These are phyloP conservation scores for Volvox africanus DNA, from an alignment of 139 green algal species.

Conservation along the genomic window DNA sequence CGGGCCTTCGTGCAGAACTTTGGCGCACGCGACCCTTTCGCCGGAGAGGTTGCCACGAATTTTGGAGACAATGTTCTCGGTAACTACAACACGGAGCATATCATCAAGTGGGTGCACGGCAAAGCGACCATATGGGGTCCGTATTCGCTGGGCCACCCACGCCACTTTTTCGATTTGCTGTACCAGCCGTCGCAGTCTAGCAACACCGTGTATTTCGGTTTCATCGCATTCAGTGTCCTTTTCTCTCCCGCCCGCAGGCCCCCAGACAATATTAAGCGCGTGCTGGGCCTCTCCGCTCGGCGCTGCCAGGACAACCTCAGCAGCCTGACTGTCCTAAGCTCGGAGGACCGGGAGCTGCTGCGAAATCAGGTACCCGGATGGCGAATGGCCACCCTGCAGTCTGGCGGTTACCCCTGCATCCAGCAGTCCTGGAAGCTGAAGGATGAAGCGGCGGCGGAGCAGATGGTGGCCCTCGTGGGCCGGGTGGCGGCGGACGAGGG, in stretches of 20 bases:
- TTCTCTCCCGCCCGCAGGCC: constrained; percentile 41
- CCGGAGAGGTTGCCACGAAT: constrained; percentile 87
- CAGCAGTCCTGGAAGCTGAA: constrained; percentile 79
- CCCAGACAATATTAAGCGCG: constrained; percentile 54
- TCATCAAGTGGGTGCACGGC: constrained; percentile 77
- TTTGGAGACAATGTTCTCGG: constrained; percentile 90
- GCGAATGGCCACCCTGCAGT: constrained; percentile 51
- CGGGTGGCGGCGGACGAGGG: constrained; percentile 72
- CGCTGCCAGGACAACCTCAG: constrained; percentile 64
- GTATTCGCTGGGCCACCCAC: too few relatives aligned
- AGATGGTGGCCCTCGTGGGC: constrained; percentile 56
- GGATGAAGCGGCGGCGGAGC: constrained; percentile 51
- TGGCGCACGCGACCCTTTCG: constrained; percentile 86
- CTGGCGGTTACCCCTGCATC: constrained; percentile 57
- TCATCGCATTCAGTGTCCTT: background rate
- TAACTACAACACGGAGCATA: constrained; percentile 92
- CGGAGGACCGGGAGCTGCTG: constrained; percentile 52
- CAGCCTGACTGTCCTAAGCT: constrained; percentile 47
- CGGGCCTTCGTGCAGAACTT: constrained; percentile 73
- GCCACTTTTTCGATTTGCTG: too few relatives aligned
- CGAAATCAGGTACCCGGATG: constrained; percentile 79
- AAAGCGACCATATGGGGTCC: too few relatives aligned
- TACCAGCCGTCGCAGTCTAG: background rate
- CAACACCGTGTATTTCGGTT: background rate
- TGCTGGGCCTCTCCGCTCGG: constrained; percentile 52